Base-by-base conservation (phyloP, 345 rosid species). In the Crucihimalaya himalaica region DNA sequence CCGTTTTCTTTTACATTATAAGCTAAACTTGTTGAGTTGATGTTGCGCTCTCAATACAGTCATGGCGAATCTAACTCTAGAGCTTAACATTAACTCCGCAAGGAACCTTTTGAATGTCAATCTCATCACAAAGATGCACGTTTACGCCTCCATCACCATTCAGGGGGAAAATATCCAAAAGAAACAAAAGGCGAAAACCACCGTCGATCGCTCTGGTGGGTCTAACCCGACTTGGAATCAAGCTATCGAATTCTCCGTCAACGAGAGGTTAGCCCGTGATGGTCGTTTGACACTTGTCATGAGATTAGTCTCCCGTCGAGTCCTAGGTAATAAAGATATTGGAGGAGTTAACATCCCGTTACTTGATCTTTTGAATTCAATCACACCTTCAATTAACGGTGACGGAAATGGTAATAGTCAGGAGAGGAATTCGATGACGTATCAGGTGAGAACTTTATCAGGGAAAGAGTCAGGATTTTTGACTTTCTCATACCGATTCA, bases 81-180 rank as follows among this genome's bases (percentile, higher is more conserved):
- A 93, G 6, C 76, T 93, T 62, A 88, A 79, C 71, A 65, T 88
- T 6, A 63, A 60, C 66, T 86, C 91, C 1, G 97, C 90, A 28
- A 81, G 74, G 31, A 80, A 78, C 63, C 84, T 90, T 53, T 56
- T 82, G 37, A 78, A 87, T 34, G 93, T 87, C 32, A 90, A 90
- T 53, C 70, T 84, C 42, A 13, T 93, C 66, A 58, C 86, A 48
- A 93, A 85, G 62, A 93, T 87, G 97, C 84, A 86, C 37, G 95
- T 84, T 5, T 93, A 84, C 81, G 84, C 78, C 37, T 73, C 76
- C 61, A 32, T 40, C 6, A 1, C 13, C n/a, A 40, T 40, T 14
- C n/a, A 14, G 4, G 45, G 16, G 6, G 16, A 79, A 27, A 28
- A 59, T 12, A 42, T 31, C 2, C 43, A 8, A 31, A 53, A 63